Conservation (phyloP, 2,329 filamentous ascomycete species). For the Chlorencoelia australis region DNA sequence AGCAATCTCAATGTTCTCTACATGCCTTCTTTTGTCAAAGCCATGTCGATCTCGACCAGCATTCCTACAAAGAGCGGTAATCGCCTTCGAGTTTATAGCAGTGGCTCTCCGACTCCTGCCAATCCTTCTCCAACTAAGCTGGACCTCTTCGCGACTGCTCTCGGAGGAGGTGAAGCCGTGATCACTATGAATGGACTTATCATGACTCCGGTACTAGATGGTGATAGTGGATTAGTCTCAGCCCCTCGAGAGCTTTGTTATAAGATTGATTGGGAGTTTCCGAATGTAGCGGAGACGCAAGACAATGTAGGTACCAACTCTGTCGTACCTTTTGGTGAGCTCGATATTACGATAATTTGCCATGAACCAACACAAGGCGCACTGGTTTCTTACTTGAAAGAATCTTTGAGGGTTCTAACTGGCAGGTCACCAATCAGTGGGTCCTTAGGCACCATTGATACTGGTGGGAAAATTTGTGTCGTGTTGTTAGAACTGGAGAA, state of each 20-base stretch:
- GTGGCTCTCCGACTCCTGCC: slow-evolving; percentile 22
- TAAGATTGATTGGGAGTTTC: slow-evolving; percentile 36
- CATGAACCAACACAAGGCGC: slow-evolving; percentile 26
- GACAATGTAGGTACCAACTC: slow-evolving; percentile 1
- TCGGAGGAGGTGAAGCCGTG: slow-evolving; percentile 25
- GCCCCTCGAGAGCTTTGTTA: slow-evolving; percentile 33
- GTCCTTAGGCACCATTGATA: slow-evolving; percentile 23
- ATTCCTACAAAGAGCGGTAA: slow-evolving; percentile 26
- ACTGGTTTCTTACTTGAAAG: slow-evolving; percentile 29
- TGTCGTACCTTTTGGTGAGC: slow-evolving; percentile 14
- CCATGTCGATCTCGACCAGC: slow-evolving; percentile 29
- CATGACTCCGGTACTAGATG: slow-evolving; percentile 34
- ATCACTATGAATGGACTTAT: slow-evolving; percentile 30
- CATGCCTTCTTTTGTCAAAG: slow-evolving; percentile 33
- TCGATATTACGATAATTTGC: slow-evolving; percentile 32
- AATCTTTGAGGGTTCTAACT: slow-evolving; percentile 27
- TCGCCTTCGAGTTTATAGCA: slow-evolving; percentile 29
- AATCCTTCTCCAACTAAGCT: slow-evolving; percentile 30
- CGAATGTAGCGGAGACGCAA: slow-evolving; percentile 10
- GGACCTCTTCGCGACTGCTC: slow-evolving; percentile 28
- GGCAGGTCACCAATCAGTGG: slow-evolving; percentile 25
- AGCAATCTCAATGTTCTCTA: slow-evolving; percentile 30
- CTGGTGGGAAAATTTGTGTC: slow-evolving; percentile 29
- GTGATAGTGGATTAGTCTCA: slow-evolving; percentile 19
- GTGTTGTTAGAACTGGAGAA: slow-evolving; percentile 37